phyloP scores from a whole-genome alignment of 176 grass and related monocot genomes.

The Echinochloa phyllopogon region DNA sequence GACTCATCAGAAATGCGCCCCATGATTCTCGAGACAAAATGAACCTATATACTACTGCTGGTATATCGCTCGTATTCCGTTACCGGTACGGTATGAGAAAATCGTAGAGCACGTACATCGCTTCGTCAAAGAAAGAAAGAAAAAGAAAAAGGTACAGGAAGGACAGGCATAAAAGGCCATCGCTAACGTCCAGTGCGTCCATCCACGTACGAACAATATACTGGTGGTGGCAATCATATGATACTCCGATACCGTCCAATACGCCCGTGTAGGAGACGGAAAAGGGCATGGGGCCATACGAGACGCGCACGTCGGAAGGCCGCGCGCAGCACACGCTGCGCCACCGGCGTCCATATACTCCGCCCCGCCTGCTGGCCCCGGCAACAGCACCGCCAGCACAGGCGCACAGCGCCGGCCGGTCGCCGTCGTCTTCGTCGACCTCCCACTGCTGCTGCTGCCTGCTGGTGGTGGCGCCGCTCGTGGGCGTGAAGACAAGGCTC shows the following conservation, averaged over 20 bases:
- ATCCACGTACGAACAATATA: constrained; percentile 16
- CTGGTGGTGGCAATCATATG: not conserved
- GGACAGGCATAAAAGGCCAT: not conserved
- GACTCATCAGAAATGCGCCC: too few relatives aligned
- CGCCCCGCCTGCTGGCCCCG: not conserved
- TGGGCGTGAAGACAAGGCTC: constrained; percentile 19
- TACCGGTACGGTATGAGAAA: not conserved
- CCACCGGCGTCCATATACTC: not conserved
- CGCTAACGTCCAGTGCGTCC: not conserved
- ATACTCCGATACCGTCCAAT: constrained; percentile 12
- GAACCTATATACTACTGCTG: too few relatives aligned
- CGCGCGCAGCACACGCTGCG: constrained; percentile 33
- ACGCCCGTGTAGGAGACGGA: not conserved
- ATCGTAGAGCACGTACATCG: not conserved
- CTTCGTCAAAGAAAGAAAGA: not conserved
- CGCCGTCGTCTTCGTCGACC: not conserved
- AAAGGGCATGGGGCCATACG: not conserved
- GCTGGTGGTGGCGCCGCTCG: not conserved
- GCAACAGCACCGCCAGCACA: not conserved
- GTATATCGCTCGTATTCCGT: too few relatives aligned
- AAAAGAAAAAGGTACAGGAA: too few relatives aligned
- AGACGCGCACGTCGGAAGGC: constrained; percentile 21
- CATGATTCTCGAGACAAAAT: too few relatives aligned
- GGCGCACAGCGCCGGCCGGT: not conserved
- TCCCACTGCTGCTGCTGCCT: not conserved